These are phyloP conservation scores for Nematodospora valgi DNA, from an alignment of 805 yeast genomes.

Conservation along the genomic window DNA sequence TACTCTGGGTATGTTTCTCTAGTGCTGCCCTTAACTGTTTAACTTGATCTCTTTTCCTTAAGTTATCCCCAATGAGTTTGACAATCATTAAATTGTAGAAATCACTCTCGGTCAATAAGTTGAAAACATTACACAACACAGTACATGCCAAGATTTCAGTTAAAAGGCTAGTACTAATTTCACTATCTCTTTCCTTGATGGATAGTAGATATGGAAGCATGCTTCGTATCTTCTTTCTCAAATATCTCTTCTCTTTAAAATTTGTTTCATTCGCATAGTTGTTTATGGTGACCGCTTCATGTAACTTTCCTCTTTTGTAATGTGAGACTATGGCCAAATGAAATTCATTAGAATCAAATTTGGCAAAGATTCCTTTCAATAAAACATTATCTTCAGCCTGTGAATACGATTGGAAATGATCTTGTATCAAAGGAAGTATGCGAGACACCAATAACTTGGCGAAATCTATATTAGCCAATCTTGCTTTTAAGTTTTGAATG, in stretches of 20 bases:
- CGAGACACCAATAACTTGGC: constrained; percentile 55
- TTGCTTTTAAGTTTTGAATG: constrained; percentile 36
- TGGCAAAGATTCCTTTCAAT: constrained; percentile 17
- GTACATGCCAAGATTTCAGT: constrained; percentile 61
- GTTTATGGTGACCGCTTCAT: constrained; percentile 47
- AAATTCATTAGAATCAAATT: constrained; percentile 26
- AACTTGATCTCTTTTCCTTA: constrained; percentile 74
- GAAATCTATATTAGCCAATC: constrained; percentile 47
- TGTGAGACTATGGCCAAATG: constrained; percentile 41
- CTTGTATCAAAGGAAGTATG: constrained; percentile 61
- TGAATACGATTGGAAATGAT: constrained; percentile 55
- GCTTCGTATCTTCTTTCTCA: constrained; percentile 38
- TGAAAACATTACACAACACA: constrained; percentile 47
- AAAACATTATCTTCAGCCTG: constrained; percentile 35
- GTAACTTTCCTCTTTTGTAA: constrained; percentile 53
- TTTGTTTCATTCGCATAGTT: not conserved
- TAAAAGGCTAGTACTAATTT: constrained; percentile 46
- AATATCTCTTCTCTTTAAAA: constrained; percentile 47
- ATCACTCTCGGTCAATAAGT: constrained; percentile 66
- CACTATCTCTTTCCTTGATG: constrained; percentile 42
- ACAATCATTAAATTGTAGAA: constrained; percentile 68
- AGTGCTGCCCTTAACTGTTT: constrained; percentile 66
- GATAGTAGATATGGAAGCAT: constrained; percentile 53
- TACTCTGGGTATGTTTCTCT: constrained; percentile 53
- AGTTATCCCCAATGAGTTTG: constrained; percentile 54